These are phyloP conservation scores for Lachancea quebecensis DNA, from an alignment of 805 yeast genomes.

Conservation along the genomic window DNA sequence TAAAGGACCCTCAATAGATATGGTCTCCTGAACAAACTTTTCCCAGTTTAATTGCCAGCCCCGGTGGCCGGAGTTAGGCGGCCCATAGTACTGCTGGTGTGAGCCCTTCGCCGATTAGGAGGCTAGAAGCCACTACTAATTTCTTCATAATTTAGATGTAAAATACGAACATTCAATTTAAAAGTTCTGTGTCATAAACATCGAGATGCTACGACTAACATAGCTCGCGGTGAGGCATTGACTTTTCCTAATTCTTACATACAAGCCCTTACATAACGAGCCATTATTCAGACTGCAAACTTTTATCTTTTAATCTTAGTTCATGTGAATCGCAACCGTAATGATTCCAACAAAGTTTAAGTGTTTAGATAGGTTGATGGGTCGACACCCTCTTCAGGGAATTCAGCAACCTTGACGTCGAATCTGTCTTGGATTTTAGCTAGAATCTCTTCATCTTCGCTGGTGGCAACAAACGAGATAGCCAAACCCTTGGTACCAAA, in stretches of 20 bases:
- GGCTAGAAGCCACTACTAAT: too few relatives aligned
- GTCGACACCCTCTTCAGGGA: slow-evolving; percentile 97
- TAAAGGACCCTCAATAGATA: neutral
- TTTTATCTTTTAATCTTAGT: slow-evolving; percentile 1
- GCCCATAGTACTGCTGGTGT: too few relatives aligned
- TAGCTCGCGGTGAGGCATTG: slow-evolving; percentile 1
- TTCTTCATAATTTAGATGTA: too few relatives aligned
- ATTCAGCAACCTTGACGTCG: slow-evolving; percentile 89
- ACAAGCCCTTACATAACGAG: slow-evolving; percentile 4
- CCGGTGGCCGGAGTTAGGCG: neutral
- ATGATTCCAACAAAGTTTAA: slow-evolving; percentile 28
- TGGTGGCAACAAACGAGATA: slow-evolving; percentile 77
- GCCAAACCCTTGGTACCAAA: slow-evolving; percentile 99
- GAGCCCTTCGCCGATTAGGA: too few relatives aligned
- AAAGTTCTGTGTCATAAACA: too few relatives aligned
- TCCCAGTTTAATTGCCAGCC: neutral
- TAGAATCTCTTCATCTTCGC: slow-evolving; percentile 83
- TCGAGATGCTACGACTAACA: too few relatives aligned
- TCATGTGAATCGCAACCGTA: slow-evolving; percentile 4
- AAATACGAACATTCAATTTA: too few relatives aligned
- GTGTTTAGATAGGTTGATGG: slow-evolving; percentile 97
- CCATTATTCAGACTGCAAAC: slow-evolving; percentile 6
- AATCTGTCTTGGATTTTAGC: slow-evolving; percentile 93
- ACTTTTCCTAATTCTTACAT: slow-evolving; percentile 6
- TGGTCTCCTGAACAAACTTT: too few relatives aligned